Evolutionary conservation across 1,284 basidiomycete species (phyloP).

Genomic region (Cutaneotrichosporon dermatis): DNA sequence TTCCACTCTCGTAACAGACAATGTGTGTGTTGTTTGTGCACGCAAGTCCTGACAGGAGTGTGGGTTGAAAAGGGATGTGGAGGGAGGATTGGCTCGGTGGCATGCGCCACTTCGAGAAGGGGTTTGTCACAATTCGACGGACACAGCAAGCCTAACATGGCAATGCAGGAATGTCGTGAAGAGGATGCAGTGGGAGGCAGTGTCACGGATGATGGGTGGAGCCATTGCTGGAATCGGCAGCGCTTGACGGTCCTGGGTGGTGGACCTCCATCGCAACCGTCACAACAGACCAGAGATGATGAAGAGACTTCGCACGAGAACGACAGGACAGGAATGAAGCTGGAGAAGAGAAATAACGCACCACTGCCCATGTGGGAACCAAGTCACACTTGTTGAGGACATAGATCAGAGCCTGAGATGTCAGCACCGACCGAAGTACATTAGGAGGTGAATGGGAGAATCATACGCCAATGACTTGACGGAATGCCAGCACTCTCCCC

Average conservation of each 20-base stretch:
- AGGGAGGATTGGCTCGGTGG: too few species aligned
- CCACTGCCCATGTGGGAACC: conserved; percentile 98
- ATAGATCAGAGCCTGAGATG: conserved; percentile 70
- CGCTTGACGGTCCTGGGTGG: too few species aligned
- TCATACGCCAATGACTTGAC: too few species aligned
- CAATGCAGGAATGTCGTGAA: background rate
- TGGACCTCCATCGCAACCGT: too few species aligned
- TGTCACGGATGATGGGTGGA: background rate
- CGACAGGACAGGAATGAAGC: background rate
- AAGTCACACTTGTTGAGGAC: conserved; percentile 98
- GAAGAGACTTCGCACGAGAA: background rate
- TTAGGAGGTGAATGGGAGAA: too few species aligned
- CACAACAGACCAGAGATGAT: too few species aligned
- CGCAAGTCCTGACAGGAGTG: conserved; percentile 54
- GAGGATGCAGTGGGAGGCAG: background rate
- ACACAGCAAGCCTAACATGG: too few species aligned
- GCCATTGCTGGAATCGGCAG: too few species aligned
- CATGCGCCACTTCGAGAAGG: too few species aligned
- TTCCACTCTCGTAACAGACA: conserved; percentile 62
- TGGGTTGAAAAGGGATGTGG: conserved; percentile 34
- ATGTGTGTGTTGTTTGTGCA: conserved; percentile 41
- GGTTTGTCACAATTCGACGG: too few species aligned
- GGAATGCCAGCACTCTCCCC: too few species aligned
- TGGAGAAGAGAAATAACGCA: conserved; percentile 52
- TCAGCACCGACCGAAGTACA: too few species aligned